A percentile compares a stretch with the other conserved stretches of the same genome.
These are phyloP conservation scores for Cladobotryum protrusum DNA, from an alignment of 2,329 filamentous ascomycete species.

Conservation along the genomic window DNA sequence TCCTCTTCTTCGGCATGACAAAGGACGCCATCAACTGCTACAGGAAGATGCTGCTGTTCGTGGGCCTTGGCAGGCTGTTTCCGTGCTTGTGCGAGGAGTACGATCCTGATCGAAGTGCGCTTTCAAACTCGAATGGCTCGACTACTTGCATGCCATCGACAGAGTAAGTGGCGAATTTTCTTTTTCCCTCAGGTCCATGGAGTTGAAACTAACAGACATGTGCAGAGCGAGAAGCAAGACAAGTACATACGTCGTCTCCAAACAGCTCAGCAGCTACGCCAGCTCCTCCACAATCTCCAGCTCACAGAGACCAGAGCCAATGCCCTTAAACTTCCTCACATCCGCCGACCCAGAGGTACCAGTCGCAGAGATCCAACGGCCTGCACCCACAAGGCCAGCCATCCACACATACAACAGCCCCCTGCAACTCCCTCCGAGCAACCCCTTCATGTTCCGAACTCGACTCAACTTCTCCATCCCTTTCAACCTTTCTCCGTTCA, in stretches of 20 bases:
- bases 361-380: not conserved
- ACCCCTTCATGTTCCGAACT: constrained; percentile 32
- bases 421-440: constrained; percentile 17
- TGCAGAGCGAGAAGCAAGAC: constrained; percentile 11
- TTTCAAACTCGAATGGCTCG: constrained; percentile 6
- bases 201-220: not conserved
- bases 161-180: constrained; percentile 3
- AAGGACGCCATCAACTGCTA: constrained; percentile 47
- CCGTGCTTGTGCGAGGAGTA: constrained; percentile 35
- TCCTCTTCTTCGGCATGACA: constrained; percentile 51
- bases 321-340: constrained; percentile 7
- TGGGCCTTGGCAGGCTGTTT: constrained; percentile 40
- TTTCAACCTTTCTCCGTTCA: constrained; percentile 17
- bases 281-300: constrained; percentile 11
- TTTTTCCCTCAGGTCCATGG: constrained; percentile 5
- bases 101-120: constrained; percentile 26
- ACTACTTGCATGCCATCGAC: constrained; percentile 1
- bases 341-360: not conserved
- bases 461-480: constrained; percentile 22
- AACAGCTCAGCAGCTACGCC: constrained; percentile 14
- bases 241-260: constrained; percentile 16
- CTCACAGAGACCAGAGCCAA: not conserved
- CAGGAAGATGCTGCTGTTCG: constrained; percentile 29
- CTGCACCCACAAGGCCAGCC: not conserved
- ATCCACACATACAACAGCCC: constrained; percentile 7